Percentiles rank a stretch among this genome's conserved stretches.
Conservation (phyloP, 148 eudicot genomes). For the Rhododendron molle region DNA sequence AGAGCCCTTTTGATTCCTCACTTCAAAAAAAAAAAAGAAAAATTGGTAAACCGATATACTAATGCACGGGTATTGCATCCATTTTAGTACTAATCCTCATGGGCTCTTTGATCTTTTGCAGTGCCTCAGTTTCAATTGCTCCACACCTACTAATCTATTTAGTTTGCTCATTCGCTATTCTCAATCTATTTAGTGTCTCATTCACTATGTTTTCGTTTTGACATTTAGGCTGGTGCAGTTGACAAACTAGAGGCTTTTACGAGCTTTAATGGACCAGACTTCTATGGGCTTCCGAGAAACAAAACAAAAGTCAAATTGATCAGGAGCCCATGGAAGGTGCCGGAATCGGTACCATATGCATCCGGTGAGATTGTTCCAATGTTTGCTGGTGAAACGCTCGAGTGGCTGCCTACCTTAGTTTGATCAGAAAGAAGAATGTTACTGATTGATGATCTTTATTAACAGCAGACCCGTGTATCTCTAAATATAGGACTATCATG, state of each 20-base stretch:
- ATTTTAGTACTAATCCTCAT: neutral
- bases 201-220: neutral
- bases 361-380: conserved; percentile 77
- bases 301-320: conserved; percentile 57
- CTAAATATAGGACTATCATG: neutral
- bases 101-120: neutral
- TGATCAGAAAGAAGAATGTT: neutral
- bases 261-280: conserved; percentile 95
- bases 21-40: too few relatives aligned
- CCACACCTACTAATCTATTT: neutral
- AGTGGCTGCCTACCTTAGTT: neutral
- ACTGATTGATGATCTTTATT: neutral
- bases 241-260: conserved; percentile 58
- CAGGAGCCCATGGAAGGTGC: conserved; percentile 79
- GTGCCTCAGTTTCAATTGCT: neutral
- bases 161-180: neutral
- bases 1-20: neutral
- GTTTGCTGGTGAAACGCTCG: conserved; percentile 4
- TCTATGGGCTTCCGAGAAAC: conserved; percentile 89
- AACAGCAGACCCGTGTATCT: neutral
- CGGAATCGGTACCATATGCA: conserved; percentile 44
- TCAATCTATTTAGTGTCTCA: neutral
- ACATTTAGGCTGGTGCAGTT: conserved; percentile 74
- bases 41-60: neutral
- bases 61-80: neutral